These are phyloP conservation scores for Alternaria tenuissima DNA, from an alignment of 2,329 filamentous ascomycete species.

Conservation along the genomic window DNA sequence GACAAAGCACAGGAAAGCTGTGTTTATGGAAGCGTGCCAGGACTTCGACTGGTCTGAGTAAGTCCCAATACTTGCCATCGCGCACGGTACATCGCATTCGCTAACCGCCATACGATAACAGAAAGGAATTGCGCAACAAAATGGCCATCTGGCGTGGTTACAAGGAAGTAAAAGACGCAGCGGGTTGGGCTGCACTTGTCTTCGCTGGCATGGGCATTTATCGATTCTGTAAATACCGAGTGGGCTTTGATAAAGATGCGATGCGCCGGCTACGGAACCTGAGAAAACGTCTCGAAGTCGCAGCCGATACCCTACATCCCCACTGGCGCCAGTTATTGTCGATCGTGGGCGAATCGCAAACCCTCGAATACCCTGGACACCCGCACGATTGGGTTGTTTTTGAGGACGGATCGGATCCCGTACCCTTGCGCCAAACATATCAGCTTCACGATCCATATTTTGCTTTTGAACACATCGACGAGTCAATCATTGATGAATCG, in stretches of 20 bases:
- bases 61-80: neutral
- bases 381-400: slow-evolving; percentile 63
- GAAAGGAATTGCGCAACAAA: slow-evolving; percentile 64
- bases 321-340: slow-evolving; percentile 61
- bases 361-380: slow-evolving; percentile 57
- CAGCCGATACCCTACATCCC: slow-evolving; percentile 62
- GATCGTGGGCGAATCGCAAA: slow-evolving; percentile 55
- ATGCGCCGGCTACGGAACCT: slow-evolving; percentile 58
- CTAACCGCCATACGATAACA: slow-evolving; percentile 3
- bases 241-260: slow-evolving; percentile 61
- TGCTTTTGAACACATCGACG: slow-evolving; percentile 59
- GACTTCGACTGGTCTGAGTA: slow-evolving; percentile 63
- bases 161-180: slow-evolving; percentile 65
- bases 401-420: slow-evolving; percentile 53
- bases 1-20: slow-evolving; percentile 61
- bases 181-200: slow-evolving; percentile 64
- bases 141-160: slow-evolving; percentile 66
- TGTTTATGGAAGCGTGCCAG: slow-evolving; percentile 62
- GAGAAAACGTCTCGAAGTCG: slow-evolving; percentile 60
- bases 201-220: slow-evolving; percentile 68
- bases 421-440: slow-evolving; percentile 59
- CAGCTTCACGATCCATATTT: slow-evolving; percentile 58
- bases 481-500: slow-evolving; percentile 59
- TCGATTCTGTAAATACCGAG: slow-evolving; percentile 68
- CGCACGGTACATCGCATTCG: neutral